Evolutionary conservation across 2,329 filamentous ascomycete species (phyloP).

Genomic region (Graphilbum fragrans): DNA sequence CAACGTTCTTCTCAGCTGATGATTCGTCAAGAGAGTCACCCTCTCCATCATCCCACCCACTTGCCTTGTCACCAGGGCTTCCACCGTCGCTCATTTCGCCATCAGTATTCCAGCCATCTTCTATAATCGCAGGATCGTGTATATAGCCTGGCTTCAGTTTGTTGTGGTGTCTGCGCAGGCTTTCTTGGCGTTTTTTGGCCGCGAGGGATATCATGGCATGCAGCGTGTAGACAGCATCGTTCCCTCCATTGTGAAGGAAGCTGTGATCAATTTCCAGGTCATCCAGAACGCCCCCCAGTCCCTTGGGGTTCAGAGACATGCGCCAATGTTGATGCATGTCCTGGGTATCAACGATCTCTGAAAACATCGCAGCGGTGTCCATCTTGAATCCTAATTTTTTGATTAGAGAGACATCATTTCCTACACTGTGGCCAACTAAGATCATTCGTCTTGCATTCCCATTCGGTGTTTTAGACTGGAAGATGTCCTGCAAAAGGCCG

Average conservation of each 20-base stretch:
- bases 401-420: slow-evolving; percentile 58
- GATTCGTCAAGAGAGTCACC: no score
- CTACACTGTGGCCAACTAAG: slow-evolving; percentile 66
- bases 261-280: slow-evolving; percentile 50
- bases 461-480: slow-evolving; percentile 1
- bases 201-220: slow-evolving; percentile 57
- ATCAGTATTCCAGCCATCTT: slow-evolving; percentile 17
- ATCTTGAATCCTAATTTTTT: slow-evolving; percentile 51
- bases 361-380: slow-evolving; percentile 36
- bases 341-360: slow-evolving; percentile 62
- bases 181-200: slow-evolving; percentile 19
- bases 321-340: slow-evolving; percentile 54
- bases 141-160: not conserved
- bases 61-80: not conserved
- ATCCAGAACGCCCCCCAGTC: slow-evolving; percentile 48
- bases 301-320: slow-evolving; percentile 36
- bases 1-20: no score
- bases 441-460: slow-evolving; percentile 37
- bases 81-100: slow-evolving; percentile 21
- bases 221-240: slow-evolving; percentile 73
- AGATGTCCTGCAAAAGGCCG: slow-evolving; percentile 16
- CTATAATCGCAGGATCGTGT: not conserved
- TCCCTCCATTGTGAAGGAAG: slow-evolving; percentile 77
- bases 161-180: slow-evolving; percentile 10
- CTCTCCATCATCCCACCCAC: not conserved